Evolutionary conservation across 2,329 filamentous ascomycete species (phyloP), one percentile per base, ranked within the genome.

Genomic region (Sporothrix dimorphospora): DNA sequence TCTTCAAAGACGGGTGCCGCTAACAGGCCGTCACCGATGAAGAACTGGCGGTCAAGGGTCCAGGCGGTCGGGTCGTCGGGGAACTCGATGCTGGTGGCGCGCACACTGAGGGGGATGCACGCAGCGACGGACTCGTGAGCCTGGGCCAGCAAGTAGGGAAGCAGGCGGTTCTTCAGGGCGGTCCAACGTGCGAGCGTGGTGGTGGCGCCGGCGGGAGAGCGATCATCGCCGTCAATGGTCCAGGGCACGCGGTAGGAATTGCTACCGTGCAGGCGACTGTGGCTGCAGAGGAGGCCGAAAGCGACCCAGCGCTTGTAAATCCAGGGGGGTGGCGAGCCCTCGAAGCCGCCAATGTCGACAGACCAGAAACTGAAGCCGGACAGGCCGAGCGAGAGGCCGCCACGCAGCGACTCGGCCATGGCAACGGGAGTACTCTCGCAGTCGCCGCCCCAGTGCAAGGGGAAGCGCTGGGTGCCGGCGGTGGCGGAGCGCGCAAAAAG

Each of bases 261-360:
- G 68, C 88, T 90, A 2, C 91, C 91, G 78, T 93, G 91, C 12
- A 93, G 84, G 16, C 91, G 86, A 49, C 89, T 91, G 79, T 93
- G 91, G 11, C 87, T 88, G 75, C 90, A 92, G 53, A 93, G 81
- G 1, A 93, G 84, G 0, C 91, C 91, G 79, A 93, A 92, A n/a
- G 90, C 90, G 6, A 93, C 90, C 91, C 91, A 93, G 66, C 91
- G 88, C 81, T 93, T 93, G 81, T 93, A 93, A 76, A 93, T 87
- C 82, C 88, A 90, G 0, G 88, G 89, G 1, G 84, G 85, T 3
- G 91, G 91, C 4, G 81, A 86, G 2, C 91, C 91, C 77, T 93
- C 91, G 76, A 93, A 91, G 16, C 78, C 78, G 63, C 78, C 78
- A 47, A 79, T 79, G 74, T 79, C 78, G 71, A 78, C 76, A 40